A percentile compares a stretch with the other conserved stretches of the same genome.
These are phyloP conservation scores for Aquilaria sinensis DNA, from an alignment of 345 rosid species.

Conservation along the genomic window DNA sequence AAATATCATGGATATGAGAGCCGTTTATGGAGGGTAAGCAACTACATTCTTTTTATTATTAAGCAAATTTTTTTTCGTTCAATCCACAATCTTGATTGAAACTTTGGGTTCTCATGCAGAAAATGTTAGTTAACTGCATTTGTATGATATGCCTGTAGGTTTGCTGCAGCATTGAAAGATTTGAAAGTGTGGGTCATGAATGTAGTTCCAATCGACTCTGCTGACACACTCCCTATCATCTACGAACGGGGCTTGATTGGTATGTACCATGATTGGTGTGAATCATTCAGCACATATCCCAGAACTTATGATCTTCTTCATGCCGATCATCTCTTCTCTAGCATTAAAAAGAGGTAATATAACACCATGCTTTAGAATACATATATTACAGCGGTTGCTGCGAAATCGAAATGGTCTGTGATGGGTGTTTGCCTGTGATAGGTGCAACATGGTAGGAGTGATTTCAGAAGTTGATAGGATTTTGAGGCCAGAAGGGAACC, in stretches of 20 bases:
- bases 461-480: constrained; percentile 79
- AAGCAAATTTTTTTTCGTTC: background rate
- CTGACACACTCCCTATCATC: constrained; percentile 81
- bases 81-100: constrained; percentile 2
- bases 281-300: constrained; percentile 86
- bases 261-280: constrained; percentile 90
- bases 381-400: background rate
- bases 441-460: constrained; percentile 58
- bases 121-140: too few relatives aligned
- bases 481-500: constrained; percentile 75
- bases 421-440: constrained; percentile 14
- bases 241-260: constrained; percentile 90
- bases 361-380: background rate
- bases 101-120: background rate
- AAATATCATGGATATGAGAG: constrained; percentile 92
- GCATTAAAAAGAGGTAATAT: constrained; percentile 49
- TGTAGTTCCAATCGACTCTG: constrained; percentile 64
- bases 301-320: constrained; percentile 85
- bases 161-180: constrained; percentile 77
- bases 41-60: background rate
- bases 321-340: constrained; percentile 77
- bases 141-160: constrained; percentile 27
- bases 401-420: background rate
- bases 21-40: constrained; percentile 87
- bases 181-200: constrained; percentile 85